Evolutionary conservation across 164 flowering plant species (phyloP).

Genomic region (Paratinospora sagittata): DNA sequence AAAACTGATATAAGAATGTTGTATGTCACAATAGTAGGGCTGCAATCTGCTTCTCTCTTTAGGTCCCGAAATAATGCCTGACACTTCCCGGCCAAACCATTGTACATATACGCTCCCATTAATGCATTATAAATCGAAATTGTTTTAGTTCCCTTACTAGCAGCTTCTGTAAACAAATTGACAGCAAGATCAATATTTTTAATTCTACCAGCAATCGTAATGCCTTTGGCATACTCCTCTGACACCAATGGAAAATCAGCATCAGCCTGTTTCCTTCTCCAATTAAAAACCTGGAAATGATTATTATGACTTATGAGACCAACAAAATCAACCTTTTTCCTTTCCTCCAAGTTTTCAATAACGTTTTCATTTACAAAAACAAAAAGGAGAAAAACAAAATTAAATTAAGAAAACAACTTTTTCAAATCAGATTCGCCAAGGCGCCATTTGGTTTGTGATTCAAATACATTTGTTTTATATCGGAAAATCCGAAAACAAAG

Average conservation of each 20-base stretch:
- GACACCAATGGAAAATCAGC: conserved; percentile 32
- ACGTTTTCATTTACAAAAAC: background rate
- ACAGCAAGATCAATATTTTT: conserved; percentile 57
- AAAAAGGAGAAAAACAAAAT: background rate
- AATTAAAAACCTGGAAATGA: conserved; percentile 52
- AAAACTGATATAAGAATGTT: conserved; percentile 73
- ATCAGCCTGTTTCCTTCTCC: conserved; percentile 53
- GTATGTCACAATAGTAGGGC: conserved; percentile 63
- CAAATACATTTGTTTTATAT: too few species aligned
- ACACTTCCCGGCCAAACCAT: conserved; percentile 39
- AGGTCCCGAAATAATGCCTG: conserved; percentile 54
- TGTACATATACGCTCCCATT: conserved; percentile 64
- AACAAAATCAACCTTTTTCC: background rate
- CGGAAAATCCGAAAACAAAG: too few species aligned
- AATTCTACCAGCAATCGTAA: conserved; percentile 55
- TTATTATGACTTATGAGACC: background rate
- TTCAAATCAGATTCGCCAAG: too few species aligned
- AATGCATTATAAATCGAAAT: conserved; percentile 62
- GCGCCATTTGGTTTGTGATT: too few species aligned
- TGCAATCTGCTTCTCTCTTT: conserved; percentile 42
- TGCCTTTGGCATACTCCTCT: conserved; percentile 76
- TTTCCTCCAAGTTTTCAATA: background rate
- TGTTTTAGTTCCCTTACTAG: conserved; percentile 27
- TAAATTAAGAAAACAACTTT: too few species aligned
- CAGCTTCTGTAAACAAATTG: conserved; percentile 56